Evolutionary conservation across 2,329 filamentous ascomycete genomes (phyloP), one percentile per base, ranked within the genome.

Genomic region (Sclerotiophoma versabilis): DNA sequence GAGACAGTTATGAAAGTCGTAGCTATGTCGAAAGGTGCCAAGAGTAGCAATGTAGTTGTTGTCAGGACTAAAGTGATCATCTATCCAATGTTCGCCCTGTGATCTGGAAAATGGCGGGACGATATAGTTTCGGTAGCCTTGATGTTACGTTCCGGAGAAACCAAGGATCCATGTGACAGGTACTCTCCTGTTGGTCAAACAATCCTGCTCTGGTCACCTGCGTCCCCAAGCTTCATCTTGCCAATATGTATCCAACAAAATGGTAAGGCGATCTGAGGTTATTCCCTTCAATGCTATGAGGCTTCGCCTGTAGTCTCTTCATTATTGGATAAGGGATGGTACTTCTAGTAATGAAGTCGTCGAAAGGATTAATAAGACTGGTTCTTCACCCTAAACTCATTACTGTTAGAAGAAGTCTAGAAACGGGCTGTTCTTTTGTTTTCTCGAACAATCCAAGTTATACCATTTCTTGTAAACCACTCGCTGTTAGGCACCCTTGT

Each of bases 1-100:
- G 58, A 60, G 1, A 57, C 29, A 9, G 48, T 58, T 15, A 39
- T 32, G 9, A 41, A 41, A 4, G 48, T 41, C 6, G 53, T 15
- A 2, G 43, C 11, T 0, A 54, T 10, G 19, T 49, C 47, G 36
- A 41, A 2, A 3, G 47, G 47, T 5, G 9, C 48, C 20, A 22
- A 59, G 37, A 10, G 7, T 1, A 59, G 30, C 9, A 59, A 26
- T 4, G 48, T 11, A 1, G 9, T 14, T 1, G 39, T 39, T 11
- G 26, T 43, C 3, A 50, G 14, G 2, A 50, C 4, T 2, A 50
- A 22, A 2, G 27, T 15, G 1, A 45, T 11, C 4, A 53, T 42
- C 48, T 45, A 56, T 7, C 44, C 29, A 11, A 49, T 11, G 2
- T 36, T 27, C 2, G 52, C 48, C 19, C 23, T 22, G 25, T 57